Conservation (phyloP, 192 early-diverging fungal genomes). For the Podila minutissima region DNA sequence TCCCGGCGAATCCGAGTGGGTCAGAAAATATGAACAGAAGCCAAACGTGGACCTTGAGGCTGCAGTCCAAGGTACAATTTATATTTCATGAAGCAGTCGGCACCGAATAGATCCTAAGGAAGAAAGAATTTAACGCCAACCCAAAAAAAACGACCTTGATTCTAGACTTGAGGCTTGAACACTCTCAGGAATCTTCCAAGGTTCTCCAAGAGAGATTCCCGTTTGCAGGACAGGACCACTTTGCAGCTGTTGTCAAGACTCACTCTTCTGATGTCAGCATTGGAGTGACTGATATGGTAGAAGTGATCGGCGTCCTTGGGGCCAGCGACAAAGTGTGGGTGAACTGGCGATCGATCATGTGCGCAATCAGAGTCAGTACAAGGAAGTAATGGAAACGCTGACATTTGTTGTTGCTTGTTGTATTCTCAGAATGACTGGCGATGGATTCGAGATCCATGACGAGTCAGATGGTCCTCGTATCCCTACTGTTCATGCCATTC, state of each 20-base stretch:
- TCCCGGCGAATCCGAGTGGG: conserved; percentile 76
- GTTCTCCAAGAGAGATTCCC: conserved; percentile 64
- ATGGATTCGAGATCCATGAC: conserved; percentile 47
- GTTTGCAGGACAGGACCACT: conserved; percentile 63
- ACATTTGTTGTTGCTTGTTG: background rate
- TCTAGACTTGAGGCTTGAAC: conserved; percentile 19
- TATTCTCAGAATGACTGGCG: conserved; percentile 14
- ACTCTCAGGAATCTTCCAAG: conserved; percentile 1
- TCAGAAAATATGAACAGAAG: conserved; percentile 39
- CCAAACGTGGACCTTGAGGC: conserved; percentile 7
- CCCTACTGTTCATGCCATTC: conserved; percentile 64
- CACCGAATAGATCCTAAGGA: too few species aligned
- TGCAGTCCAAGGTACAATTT: conserved; percentile 11
- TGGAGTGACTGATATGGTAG: conserved; percentile 68
- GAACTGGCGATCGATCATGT: too few species aligned
- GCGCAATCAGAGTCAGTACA: too few species aligned
- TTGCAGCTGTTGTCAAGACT: conserved; percentile 73
- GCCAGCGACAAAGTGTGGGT: conserved; percentile 40
- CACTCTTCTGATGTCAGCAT: conserved; percentile 59
- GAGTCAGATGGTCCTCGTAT: conserved; percentile 27
- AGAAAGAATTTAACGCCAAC: too few species aligned
- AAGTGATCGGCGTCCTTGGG: conserved; percentile 69
- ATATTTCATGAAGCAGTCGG: background rate
- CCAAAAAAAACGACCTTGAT: too few species aligned
- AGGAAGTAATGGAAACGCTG: background rate